phyloP scores from a whole-genome alignment of 2,329 filamentous ascomycete species.

The Fusarium cicatricum region DNA sequence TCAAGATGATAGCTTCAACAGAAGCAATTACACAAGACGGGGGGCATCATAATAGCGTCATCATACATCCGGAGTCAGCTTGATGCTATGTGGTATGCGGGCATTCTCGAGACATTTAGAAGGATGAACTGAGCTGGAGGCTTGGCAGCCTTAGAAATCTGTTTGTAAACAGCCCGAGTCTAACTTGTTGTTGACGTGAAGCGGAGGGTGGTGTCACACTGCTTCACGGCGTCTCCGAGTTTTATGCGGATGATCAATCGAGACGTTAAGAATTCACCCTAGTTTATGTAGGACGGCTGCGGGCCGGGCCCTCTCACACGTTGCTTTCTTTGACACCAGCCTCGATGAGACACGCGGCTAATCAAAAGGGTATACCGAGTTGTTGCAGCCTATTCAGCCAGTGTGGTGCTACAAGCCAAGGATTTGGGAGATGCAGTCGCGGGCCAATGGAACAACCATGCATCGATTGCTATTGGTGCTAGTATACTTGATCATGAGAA shows the following conservation, averaged over 20 bases:
- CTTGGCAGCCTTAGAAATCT: conserved; percentile 1
- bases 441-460: conserved; percentile 25
- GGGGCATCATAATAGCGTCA: conserved; percentile 32
- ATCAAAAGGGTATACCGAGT: background rate
- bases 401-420: background rate
- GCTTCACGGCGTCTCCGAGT: conserved; percentile 6
- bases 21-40: conserved; percentile 10
- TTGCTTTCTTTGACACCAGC: conserved; percentile 19
- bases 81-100: conserved; percentile 9
- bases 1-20: conserved; percentile 7
- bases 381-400: background rate
- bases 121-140: background rate
- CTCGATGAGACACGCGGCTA: conserved; percentile 1
- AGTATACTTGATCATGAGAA: conserved; percentile 3
- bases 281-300: conserved; percentile 22
- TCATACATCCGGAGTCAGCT: conserved; percentile 20
- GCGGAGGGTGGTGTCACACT: conserved; percentile 23
- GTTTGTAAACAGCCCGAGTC: conserved; percentile 8
- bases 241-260: conserved; percentile 1
- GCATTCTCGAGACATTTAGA: conserved; percentile 7
- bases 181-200: background rate
- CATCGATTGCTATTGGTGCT: conserved; percentile 34
- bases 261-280: conserved; percentile 20
- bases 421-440: conserved; percentile 4
- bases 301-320: conserved; percentile 22